Percentiles rank a stretch among this genome's conserved stretches.
Evolutionary conservation across 192 early-diverging fungal genomes (phyloP).

Genomic region (Pilaira anomala): DNA sequence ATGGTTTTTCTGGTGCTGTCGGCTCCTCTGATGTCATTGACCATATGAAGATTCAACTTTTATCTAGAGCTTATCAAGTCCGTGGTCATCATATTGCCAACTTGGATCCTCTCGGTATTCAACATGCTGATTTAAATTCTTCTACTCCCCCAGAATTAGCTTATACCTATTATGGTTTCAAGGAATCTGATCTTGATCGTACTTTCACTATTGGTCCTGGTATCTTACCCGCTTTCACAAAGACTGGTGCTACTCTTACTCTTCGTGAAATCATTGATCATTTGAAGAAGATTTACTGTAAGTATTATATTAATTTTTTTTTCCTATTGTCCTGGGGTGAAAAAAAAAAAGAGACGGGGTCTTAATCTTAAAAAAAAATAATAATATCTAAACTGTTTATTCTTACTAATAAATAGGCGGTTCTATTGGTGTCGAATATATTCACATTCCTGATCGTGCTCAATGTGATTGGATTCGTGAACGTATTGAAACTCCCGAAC

Average conservation of each 20-base stretch:
- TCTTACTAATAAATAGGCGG: constrained; percentile 49
- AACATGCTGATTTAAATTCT: constrained; percentile 49
- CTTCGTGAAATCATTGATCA: constrained; percentile 87
- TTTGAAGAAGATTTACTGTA: constrained; percentile 86
- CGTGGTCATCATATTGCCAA: constrained; percentile 95
- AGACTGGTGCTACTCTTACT: constrained; percentile 71
- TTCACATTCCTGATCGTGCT: constrained; percentile 93
- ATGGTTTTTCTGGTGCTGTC: constrained; percentile 40
- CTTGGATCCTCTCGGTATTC: constrained; percentile 92
- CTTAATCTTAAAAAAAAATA: background rate
- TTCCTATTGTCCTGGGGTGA: constrained; percentile 1
- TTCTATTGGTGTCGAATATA: constrained; percentile 96
- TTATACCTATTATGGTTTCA: constrained; percentile 90
- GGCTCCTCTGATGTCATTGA: constrained; percentile 72
- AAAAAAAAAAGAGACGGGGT: background rate
- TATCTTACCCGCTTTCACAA: constrained; percentile 84
- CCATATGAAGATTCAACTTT: constrained; percentile 96
- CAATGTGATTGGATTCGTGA: constrained; percentile 97
- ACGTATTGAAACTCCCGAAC: constrained; percentile 87
- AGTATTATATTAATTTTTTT: constrained; percentile 25
- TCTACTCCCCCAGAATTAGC: constrained; percentile 77
- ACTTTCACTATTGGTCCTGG: constrained; percentile 92
- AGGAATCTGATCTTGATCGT: constrained; percentile 87
- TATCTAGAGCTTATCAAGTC: constrained; percentile 94
- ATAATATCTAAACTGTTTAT: background rate